A percentile compares a stretch with the other conserved stretches of the same genome.
Conservation (phyloP, 192 early-diverging fungal genomes). For the Rhizophagus clarus region DNA sequence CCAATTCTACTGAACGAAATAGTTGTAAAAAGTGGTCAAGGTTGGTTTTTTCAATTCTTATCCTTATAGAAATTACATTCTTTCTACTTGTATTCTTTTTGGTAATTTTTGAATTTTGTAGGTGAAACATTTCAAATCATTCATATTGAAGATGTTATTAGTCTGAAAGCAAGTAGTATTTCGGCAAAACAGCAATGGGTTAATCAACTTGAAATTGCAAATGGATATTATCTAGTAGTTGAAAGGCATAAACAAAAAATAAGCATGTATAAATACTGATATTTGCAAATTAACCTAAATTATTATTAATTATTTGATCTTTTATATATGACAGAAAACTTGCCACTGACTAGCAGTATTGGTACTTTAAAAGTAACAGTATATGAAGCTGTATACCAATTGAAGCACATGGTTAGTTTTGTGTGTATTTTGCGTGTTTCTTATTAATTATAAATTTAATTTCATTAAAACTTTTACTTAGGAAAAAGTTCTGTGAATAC, state of each 20-base stretch:
- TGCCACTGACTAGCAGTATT: background rate
- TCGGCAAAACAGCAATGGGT: conserved; percentile 29
- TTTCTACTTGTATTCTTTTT: no score
- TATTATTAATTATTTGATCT: background rate
- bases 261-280: background rate
- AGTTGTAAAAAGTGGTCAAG: conserved; percentile 16
- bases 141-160: conserved; percentile 22
- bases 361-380: conserved; percentile 19
- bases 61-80: background rate
- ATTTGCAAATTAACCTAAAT: no score
- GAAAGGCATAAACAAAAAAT: conserved; percentile 9
- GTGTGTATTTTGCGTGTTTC: no score
- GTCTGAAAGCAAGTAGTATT: conserved; percentile 9
- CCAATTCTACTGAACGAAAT: conserved; percentile 18
- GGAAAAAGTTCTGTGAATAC: background rate
- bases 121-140: conserved; percentile 22
- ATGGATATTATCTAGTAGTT: conserved; percentile 12
- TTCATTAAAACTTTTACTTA: no score
- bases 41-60: background rate
- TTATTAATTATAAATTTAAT: no score
- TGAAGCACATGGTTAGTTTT: conserved; percentile 7
- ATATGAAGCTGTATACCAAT: conserved; percentile 16
- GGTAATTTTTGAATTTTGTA: background rate
- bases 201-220: conserved; percentile 29
- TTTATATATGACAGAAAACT: background rate